Base-by-base conservation (phyloP, 331 rosid genomes). In the Malus hybrid region DNA sequence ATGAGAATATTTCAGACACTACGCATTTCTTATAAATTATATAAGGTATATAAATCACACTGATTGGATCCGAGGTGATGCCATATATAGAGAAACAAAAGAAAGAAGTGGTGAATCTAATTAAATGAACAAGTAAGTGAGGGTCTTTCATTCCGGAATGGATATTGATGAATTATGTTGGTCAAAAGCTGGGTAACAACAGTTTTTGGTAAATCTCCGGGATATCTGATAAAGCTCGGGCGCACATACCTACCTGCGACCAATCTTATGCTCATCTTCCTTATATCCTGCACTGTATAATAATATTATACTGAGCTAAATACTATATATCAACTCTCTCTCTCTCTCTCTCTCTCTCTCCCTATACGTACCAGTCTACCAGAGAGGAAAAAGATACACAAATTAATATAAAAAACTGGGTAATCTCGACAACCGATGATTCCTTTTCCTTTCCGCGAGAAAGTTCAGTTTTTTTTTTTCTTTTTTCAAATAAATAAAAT, bases 401-500 rank as follows among this genome's bases (percentile, higher is more conserved):
- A 57, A 24, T 24, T 12, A 62, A 57, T 32, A 11, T 70, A 81
- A 86, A 73, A 84, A 81, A 79, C 84, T 66, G 68, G 74, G 81
- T 62, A 55, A 56, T 82, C 89, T 81, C 88, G 78, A 12, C 50
- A 80, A 84, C 82, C 90, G 46, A 81, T 83, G 86, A 42, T 82
- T 79, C 75, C 64, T 77, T 80, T 82, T 72, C 76, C 67, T 84
- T 82, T 82, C 83, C 55, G 68, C 66, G 46, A 75, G 67, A 71
- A 86, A 82, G 81, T 56, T 61, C 29, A 20, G 33, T 53, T 62
- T 28, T 34, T 67, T 5, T 44, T 42, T 42, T 42, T 42, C 48
- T 36, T 36, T 36, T 76, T 34, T 61, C 60, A 62, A 56, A 71
- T 19, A 28, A 52, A 4, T 26, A 36, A 4, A 36, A 2, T 7